A percentile compares a stretch with the other conserved stretches of the same genome.
phyloP scores from a whole-genome alignment of 2,329 filamentous ascomycete species.

The Colletotrichum filicis region DNA sequence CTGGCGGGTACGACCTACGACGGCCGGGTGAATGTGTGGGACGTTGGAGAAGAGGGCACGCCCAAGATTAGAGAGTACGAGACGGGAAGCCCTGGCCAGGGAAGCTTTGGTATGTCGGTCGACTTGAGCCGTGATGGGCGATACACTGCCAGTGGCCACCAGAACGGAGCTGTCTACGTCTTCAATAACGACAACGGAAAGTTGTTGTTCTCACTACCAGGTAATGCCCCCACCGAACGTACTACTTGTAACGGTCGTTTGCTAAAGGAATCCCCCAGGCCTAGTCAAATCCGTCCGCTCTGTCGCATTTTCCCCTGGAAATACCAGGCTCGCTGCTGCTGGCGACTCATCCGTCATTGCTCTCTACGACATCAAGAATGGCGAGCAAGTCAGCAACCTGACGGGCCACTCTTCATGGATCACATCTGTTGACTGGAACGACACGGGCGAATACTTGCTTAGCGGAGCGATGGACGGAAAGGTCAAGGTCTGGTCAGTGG shows the following conservation, averaged over 20 bases:
- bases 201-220: constrained; percentile 85
- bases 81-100: constrained; percentile 75
- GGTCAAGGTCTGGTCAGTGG: constrained; percentile 95
- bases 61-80: constrained; percentile 85
- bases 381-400: constrained; percentile 91
- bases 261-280: constrained; percentile 58
- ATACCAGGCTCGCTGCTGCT: constrained; percentile 86
- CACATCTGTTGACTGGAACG: constrained; percentile 90
- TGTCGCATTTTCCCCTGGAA: constrained; percentile 88
- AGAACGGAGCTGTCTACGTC: constrained; percentile 91
- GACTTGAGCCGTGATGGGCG: constrained; percentile 83
- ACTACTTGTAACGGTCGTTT: not conserved
- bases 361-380: constrained; percentile 90
- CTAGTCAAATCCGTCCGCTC: constrained; percentile 87
- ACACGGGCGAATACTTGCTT: constrained; percentile 90
- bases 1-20: constrained; percentile 90
- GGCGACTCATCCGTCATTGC: constrained; percentile 91
- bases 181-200: constrained; percentile 93
- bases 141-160: constrained; percentile 91
- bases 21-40: constrained; percentile 91
- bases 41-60: constrained; percentile 66
- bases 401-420: constrained; percentile 87
- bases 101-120: constrained; percentile 90
- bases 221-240: constrained; percentile 54
- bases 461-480: constrained; percentile 93